Conservation (phyloP, 495 filamentous ascomycete species). For the Lophiotrema nucula region DNA sequence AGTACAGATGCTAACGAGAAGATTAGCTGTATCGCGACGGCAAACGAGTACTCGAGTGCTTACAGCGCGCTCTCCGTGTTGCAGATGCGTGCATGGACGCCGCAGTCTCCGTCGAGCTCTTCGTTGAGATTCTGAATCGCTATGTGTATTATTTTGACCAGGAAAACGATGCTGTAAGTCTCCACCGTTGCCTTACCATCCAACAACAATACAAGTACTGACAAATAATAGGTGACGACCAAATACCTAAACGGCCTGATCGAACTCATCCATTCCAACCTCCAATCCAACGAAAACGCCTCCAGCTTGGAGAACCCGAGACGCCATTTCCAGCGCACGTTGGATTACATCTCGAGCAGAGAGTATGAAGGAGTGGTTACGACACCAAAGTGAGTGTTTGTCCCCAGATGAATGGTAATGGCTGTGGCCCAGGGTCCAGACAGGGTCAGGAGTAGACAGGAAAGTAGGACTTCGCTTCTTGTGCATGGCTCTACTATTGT, state of each 20-base stretch:
- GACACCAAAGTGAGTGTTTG: slow-evolving; percentile 69
- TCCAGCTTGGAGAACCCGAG: slow-evolving; percentile 78
- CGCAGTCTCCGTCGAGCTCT: slow-evolving; percentile 94
- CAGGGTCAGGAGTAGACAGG: too few relatives aligned
- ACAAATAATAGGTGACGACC: slow-evolving; percentile 86
- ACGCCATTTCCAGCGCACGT: slow-evolving; percentile 87
- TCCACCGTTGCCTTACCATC: background rate
- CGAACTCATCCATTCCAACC: slow-evolving; percentile 95
- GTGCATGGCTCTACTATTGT: too few relatives aligned
- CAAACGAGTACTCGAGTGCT: slow-evolving; percentile 91
- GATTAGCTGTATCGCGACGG: slow-evolving; percentile 89
- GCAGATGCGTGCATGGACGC: slow-evolving; percentile 99
- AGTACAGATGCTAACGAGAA: slow-evolving; percentile 32
- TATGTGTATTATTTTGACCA: slow-evolving; percentile 99
- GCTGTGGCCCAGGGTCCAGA: too few relatives aligned
- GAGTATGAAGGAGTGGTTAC: slow-evolving; percentile 91
- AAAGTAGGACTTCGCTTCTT: too few relatives aligned
- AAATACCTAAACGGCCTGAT: slow-evolving; percentile 98
- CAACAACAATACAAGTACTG: background rate
- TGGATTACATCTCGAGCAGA: slow-evolving; percentile 86
- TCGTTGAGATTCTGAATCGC: slow-evolving; percentile 95
- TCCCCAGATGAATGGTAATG: too few relatives aligned
- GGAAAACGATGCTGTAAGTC: slow-evolving; percentile 88
- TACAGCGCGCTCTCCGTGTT: slow-evolving; percentile 91
- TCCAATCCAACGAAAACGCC: slow-evolving; percentile 80